Conservation (phyloP, 768 basidiomycete genomes). For the Leccinum olivaceopallidum region DNA sequence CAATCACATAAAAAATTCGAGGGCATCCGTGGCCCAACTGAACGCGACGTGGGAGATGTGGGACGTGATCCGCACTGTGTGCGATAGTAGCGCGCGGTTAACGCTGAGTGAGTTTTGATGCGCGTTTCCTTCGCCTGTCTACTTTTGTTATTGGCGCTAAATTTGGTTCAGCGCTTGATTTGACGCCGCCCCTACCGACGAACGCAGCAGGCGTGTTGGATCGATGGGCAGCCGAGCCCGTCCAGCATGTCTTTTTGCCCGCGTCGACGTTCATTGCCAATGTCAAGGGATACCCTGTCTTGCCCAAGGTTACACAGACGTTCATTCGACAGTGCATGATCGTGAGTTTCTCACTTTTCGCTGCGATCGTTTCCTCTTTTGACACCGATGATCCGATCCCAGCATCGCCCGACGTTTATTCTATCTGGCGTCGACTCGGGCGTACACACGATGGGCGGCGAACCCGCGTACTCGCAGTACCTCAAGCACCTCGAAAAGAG, state of each 20-base stretch:
- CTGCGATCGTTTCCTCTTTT: no score
- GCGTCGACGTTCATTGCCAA: slow-evolving; percentile 93
- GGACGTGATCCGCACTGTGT: slow-evolving; percentile 91
- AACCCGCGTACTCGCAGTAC: slow-evolving; percentile 89
- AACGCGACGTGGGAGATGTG: slow-evolving; percentile 97
- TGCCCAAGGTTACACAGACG: slow-evolving; percentile 88
- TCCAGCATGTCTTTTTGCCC: slow-evolving; percentile 86
- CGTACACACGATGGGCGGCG: slow-evolving; percentile 79
- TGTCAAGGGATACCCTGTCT: slow-evolving; percentile 93
- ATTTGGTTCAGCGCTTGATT: slow-evolving; percentile 76
- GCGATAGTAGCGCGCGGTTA: slow-evolving; percentile 76
- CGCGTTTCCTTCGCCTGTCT: background rate
- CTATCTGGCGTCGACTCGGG: slow-evolving; percentile 66
- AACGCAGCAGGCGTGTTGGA: slow-evolving; percentile 71
- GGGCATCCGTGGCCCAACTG: slow-evolving; percentile 54
- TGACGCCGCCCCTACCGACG: slow-evolving; percentile 84
- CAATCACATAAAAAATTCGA: slow-evolving; percentile 25
- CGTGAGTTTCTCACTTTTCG: slow-evolving; percentile 41
- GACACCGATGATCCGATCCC: slow-evolving; percentile 6
- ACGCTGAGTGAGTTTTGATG: slow-evolving; percentile 70
- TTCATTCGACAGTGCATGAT: slow-evolving; percentile 92
- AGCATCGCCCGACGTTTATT: slow-evolving; percentile 88
- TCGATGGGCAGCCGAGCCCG: slow-evolving; percentile 93
- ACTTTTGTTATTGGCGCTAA: background rate
- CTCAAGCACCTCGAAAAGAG: slow-evolving; percentile 80